These are phyloP conservation scores for Chlorella sorokiniana DNA, from an alignment of 139 green algal species.

Conservation along the genomic window DNA sequence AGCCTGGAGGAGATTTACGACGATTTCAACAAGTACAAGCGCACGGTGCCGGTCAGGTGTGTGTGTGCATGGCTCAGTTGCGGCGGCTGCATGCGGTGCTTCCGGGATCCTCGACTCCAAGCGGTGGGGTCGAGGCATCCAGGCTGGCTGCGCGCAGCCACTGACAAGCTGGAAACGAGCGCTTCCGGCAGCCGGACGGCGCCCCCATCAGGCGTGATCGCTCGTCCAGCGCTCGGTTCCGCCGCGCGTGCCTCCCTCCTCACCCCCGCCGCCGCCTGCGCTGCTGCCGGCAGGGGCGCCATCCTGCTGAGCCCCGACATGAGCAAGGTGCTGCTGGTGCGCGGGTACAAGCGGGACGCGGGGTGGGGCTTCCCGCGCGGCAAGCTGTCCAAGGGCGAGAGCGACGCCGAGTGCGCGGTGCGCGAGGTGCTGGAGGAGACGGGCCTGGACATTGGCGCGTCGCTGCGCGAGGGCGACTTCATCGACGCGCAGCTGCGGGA, in stretches of 20 bases:
- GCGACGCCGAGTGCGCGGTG: slow-evolving; percentile 78
- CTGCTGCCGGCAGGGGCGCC: slow-evolving; percentile 69
- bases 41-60: slow-evolving; percentile 66
- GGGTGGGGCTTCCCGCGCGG: slow-evolving; percentile 93
- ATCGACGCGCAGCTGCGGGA: slow-evolving; percentile 67
- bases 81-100: too few relatives aligned
- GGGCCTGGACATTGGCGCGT: slow-evolving; percentile 62
- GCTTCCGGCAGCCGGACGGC: too few relatives aligned
- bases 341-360: slow-evolving; percentile 72
- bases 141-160: too few relatives aligned
- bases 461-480: slow-evolving; percentile 58
- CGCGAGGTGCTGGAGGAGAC: slow-evolving; percentile 92
- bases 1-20: slow-evolving; percentile 77
- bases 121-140: too few relatives aligned
- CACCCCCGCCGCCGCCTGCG: slow-evolving; percentile 29
- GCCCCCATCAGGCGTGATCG: too few relatives aligned
- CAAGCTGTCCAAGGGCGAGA: slow-evolving; percentile 89
- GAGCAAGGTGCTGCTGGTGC: slow-evolving; percentile 87
- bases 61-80: too few relatives aligned
- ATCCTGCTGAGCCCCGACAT: slow-evolving; percentile 87
- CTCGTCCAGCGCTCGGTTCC: too few relatives aligned
- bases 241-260: too few relatives aligned
- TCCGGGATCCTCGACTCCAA: too few relatives aligned
- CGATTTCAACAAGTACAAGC: slow-evolving; percentile 89
- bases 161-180: too few relatives aligned